Evolutionary conservation across 768 basidiomycete genomes (phyloP).

Genomic region (Hemileccinum impolitum): DNA sequence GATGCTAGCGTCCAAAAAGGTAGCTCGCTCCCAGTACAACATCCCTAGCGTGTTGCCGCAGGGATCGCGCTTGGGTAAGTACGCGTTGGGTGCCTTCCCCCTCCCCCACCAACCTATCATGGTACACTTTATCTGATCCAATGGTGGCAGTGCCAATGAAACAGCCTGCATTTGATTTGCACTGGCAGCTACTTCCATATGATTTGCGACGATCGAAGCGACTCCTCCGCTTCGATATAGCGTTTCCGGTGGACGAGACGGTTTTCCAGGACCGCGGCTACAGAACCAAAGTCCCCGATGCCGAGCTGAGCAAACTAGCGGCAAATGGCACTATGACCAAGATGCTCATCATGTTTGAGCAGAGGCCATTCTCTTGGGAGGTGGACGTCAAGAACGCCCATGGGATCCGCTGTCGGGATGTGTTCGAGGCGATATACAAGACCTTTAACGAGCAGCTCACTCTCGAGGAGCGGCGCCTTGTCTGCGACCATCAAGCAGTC

Average conservation of each 20-base stretch:
- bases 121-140: slow-evolving; percentile 31
- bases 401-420: slow-evolving; percentile 53
- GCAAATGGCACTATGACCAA: slow-evolving; percentile 43
- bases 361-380: slow-evolving; percentile 36
- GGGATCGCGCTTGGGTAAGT: slow-evolving; percentile 27
- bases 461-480: slow-evolving; percentile 39
- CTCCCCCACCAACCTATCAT: slow-evolving; percentile 7
- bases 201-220: slow-evolving; percentile 32
- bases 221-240: slow-evolving; percentile 48
- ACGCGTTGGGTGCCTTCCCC: not conserved
- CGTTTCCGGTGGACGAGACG: slow-evolving; percentile 39
- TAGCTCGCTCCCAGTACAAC: slow-evolving; percentile 17
- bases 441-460: slow-evolving; percentile 45
- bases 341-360: slow-evolving; percentile 46
- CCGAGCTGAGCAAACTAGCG: slow-evolving; percentile 42
- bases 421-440: slow-evolving; percentile 56
- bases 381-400: slow-evolving; percentile 41
- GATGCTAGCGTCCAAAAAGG: slow-evolving; percentile 21
- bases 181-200: slow-evolving; percentile 50
- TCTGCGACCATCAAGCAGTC: slow-evolving; percentile 31
- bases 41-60: slow-evolving; percentile 21
- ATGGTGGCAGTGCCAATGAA: slow-evolving; percentile 35
- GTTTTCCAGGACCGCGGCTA: slow-evolving; percentile 22
- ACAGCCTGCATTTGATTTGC: slow-evolving; percentile 38
- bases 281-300: slow-evolving; percentile 31